phyloP scores from a whole-genome alignment of 768 basidiomycete genomes.

The Rhizopogon rudus region DNA sequence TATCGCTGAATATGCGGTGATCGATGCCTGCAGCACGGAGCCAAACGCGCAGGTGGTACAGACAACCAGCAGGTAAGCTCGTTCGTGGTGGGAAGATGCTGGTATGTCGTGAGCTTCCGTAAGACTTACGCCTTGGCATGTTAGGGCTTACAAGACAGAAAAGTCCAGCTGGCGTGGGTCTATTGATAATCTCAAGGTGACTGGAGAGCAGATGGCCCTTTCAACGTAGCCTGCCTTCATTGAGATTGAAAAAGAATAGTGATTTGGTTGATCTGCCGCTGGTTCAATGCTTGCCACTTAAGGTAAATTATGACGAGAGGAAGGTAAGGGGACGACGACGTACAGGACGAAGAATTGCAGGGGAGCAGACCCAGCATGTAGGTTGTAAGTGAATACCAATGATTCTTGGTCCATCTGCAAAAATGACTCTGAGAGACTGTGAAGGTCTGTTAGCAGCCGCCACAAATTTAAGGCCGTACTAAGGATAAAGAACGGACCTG shows the following conservation, averaged over 20 bases:
- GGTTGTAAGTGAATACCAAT: constrained; percentile 42
- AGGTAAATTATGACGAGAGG: constrained; percentile 23
- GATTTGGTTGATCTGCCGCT: constrained; percentile 16
- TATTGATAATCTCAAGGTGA: constrained; percentile 39
- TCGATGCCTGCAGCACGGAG: constrained; percentile 51
- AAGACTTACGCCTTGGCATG: background rate
- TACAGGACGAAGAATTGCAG: constrained; percentile 51
- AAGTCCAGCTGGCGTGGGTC: constrained; percentile 56
- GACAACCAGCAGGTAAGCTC: constrained; percentile 46
- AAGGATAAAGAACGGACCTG: constrained; percentile 9
- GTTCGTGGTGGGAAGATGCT: constrained; percentile 60
- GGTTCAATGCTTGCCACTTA: constrained; percentile 22
- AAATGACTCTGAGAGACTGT: constrained; percentile 17
- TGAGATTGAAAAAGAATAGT: constrained; percentile 50
- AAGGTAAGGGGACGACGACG: constrained; percentile 12
- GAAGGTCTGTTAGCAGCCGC: constrained; percentile 4
- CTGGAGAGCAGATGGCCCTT: constrained; percentile 44
- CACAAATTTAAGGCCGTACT: background rate
- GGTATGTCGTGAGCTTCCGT: background rate
- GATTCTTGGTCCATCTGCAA: constrained; percentile 20
- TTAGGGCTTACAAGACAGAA: constrained; percentile 50
- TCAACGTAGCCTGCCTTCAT: constrained; percentile 53
- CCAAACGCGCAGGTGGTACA: constrained; percentile 62
- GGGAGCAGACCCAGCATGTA: constrained; percentile 38
- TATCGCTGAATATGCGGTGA: constrained; percentile 59